phyloP scores from a whole-genome alignment of 169 alveolate genomes.

The Babesia caballi region DNA sequence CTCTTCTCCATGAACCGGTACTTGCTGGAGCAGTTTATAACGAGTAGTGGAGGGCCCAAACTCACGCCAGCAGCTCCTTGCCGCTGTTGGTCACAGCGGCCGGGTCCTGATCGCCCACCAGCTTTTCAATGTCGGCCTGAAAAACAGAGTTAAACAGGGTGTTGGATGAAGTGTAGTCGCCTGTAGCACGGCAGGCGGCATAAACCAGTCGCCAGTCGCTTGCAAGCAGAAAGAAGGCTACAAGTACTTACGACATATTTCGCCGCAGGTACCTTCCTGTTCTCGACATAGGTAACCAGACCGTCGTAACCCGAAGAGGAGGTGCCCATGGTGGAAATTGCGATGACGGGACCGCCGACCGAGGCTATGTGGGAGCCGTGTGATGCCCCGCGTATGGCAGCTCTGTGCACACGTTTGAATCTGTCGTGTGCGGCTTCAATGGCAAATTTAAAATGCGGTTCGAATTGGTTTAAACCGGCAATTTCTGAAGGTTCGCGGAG shows the following conservation, averaged over 20 bases:
- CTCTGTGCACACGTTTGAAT: no score
- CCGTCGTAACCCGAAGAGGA: conserved; percentile 22
- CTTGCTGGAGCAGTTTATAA: conserved; percentile 43
- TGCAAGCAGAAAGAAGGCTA: not conserved
- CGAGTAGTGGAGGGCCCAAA: not conserved
- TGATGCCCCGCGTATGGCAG: no score
- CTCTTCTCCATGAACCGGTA: conserved; percentile 77
- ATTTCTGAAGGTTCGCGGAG: no score
- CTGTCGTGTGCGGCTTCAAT: no score
- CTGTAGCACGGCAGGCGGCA: no score
- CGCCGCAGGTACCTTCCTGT: conserved; percentile 48
- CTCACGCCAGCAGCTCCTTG: conserved; percentile 65
- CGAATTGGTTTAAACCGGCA: no score
- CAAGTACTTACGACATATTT: conserved; percentile 47
- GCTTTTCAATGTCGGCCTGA: conserved; percentile 60
- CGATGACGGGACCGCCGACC: no score
- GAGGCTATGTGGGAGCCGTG: no score
- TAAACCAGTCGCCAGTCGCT: no score
- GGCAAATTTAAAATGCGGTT: no score
- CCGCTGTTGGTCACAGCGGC: conserved; percentile 46
- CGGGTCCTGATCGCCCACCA: conserved; percentile 58
- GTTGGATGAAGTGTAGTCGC: no score
- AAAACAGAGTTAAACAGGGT: no score
- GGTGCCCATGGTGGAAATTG: conserved; percentile 14
- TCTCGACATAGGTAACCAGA: conserved; percentile 29